Conservation (phyloP, 306 rosid species). For the Dalbergia oliveri region DNA sequence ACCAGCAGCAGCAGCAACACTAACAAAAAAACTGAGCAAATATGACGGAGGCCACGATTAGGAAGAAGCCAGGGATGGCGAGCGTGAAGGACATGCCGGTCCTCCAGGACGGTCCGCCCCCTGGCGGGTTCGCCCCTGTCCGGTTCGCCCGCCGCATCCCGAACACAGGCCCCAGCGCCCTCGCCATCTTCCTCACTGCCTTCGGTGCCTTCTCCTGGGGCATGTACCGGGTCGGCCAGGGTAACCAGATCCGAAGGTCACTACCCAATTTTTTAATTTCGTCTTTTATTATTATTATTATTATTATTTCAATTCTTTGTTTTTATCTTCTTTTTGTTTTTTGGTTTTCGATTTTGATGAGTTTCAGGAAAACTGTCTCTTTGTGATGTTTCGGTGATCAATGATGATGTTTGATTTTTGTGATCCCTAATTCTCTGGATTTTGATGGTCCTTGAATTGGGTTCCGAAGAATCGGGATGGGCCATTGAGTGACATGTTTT, state of each 20-base stretch:
- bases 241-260: constrained; percentile 95
- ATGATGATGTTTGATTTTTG: not conserved
- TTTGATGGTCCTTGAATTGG: not conserved
- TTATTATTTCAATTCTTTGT: not conserved
- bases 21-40: not conserved
- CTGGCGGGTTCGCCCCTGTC: constrained; percentile 96
- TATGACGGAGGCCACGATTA: constrained; percentile 92
- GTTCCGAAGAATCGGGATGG: not conserved
- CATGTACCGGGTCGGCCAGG: constrained; percentile 98
- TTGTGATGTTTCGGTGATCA: not conserved
- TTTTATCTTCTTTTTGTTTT: not conserved
- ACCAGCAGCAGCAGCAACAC: not conserved
- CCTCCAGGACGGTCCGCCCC: constrained; percentile 99
- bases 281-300: not conserved
- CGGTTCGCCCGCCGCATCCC: constrained; percentile 99
- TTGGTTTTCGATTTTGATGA: not conserved
- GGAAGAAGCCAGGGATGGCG: constrained; percentile 98
- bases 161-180: constrained; percentile 86
- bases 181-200: constrained; percentile 79
- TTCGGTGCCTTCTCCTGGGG: constrained; percentile 96
- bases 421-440: not conserved
- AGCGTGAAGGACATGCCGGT: constrained; percentile 99
- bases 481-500: not conserved
- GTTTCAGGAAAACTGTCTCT: not conserved
- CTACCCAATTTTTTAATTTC: not conserved